These are phyloP conservation scores for Chalciporus chontae DNA, from an alignment of 768 basidiomycete species.

Conservation along the genomic window DNA sequence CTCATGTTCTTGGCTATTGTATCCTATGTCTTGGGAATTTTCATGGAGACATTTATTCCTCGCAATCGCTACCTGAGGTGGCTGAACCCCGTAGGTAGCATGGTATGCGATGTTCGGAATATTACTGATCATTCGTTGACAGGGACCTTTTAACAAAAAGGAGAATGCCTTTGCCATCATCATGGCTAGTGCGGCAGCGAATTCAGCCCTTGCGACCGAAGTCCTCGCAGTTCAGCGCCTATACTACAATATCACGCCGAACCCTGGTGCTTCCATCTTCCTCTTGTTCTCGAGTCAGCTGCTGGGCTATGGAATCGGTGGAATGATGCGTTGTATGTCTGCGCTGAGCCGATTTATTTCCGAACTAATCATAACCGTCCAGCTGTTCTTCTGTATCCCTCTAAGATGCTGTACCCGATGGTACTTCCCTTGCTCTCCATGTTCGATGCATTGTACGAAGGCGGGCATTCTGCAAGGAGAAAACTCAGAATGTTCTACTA, in stretches of 20 bases:
- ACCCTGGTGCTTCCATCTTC: constrained; percentile 46
- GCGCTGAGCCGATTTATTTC: background rate
- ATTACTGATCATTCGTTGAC: constrained; percentile 1
- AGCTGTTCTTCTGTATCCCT: constrained; percentile 38
- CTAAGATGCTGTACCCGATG: constrained; percentile 42
- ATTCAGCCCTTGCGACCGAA: constrained; percentile 52
- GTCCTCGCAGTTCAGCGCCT: constrained; percentile 53
- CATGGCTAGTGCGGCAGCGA: constrained; percentile 55
- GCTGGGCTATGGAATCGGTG: constrained; percentile 53
- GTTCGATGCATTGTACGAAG: constrained; percentile 39
- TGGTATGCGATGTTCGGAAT: background rate
- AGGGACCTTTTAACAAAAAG: constrained; percentile 59
- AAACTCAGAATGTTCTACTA: constrained; percentile 35
- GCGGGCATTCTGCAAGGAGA: constrained; percentile 35
- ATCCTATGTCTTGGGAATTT: constrained; percentile 46
- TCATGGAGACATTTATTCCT: constrained; percentile 46
- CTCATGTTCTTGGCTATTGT: constrained; percentile 54
- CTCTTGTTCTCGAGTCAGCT: constrained; percentile 34
- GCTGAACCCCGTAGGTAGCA: constrained; percentile 43
- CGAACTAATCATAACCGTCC: background rate
- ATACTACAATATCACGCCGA: constrained; percentile 51
- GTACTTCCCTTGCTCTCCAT: constrained; percentile 24
- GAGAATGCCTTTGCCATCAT: constrained; percentile 56
- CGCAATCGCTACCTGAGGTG: constrained; percentile 41
- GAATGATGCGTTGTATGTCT: constrained; percentile 44